Conservation (phyloP, 2,329 filamentous ascomycete species). For the Fusarium decemcellulare region DNA sequence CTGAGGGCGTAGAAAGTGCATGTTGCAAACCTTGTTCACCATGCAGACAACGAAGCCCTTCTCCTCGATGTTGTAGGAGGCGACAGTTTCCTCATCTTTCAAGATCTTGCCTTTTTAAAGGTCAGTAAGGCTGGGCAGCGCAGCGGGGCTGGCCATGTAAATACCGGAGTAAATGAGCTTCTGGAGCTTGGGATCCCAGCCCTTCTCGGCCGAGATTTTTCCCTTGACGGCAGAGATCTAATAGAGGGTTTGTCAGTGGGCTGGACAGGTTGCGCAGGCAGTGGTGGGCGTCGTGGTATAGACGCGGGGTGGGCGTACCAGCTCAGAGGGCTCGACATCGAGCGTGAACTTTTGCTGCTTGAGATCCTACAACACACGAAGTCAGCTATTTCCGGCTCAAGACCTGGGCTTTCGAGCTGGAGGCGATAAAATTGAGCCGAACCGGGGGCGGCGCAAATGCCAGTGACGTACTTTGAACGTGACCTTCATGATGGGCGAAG, state of each 20-base stretch:
- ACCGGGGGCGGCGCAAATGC: slow-evolving; percentile 4
- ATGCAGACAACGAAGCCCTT: slow-evolving; percentile 99
- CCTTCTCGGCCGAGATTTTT: slow-evolving; percentile 92
- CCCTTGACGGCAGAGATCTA: slow-evolving; percentile 93
- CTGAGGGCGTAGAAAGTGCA: not conserved
- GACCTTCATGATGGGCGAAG: slow-evolving; percentile 74
- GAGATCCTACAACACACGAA: slow-evolving; percentile 77
- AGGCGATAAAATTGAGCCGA: not conserved
- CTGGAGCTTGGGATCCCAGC: slow-evolving; percentile 90
- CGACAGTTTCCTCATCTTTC: slow-evolving; percentile 96
- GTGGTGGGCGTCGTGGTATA: slow-evolving; percentile 35
- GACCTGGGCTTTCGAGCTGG: slow-evolving; percentile 4
- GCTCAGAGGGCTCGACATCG: slow-evolving; percentile 93
- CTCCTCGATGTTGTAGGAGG: slow-evolving; percentile 98
- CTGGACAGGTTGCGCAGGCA: slow-evolving; percentile 28
- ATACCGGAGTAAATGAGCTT: slow-evolving; percentile 99
- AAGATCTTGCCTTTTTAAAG: slow-evolving; percentile 87
- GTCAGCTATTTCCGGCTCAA: slow-evolving; percentile 21
- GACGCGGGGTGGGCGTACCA: slow-evolving; percentile 73
- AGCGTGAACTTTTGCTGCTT: slow-evolving; percentile 99
- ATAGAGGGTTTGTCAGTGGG: slow-evolving; percentile 25
- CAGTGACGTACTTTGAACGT: slow-evolving; percentile 71
- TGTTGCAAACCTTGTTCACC: slow-evolving; percentile 85
- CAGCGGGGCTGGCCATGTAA: slow-evolving; percentile 5
- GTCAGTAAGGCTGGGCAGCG: slow-evolving; percentile 40